A percentile compares a stretch with the other conserved stretches of the same genome.
Conservation (phyloP, 768 basidiomycete species). For the Chalciporus chontae region DNA sequence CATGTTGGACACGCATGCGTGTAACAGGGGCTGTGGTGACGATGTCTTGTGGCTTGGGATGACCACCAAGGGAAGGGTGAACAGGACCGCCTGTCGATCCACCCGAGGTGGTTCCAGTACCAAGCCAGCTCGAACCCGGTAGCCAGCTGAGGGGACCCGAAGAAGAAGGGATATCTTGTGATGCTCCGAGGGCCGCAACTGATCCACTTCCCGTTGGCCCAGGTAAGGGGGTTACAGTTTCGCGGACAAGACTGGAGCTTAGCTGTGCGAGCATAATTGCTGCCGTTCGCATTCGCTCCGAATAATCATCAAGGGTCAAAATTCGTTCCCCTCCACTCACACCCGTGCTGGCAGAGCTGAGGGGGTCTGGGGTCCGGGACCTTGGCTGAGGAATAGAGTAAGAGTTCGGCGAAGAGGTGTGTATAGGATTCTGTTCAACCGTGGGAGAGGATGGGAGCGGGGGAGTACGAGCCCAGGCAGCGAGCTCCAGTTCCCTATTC, state of each 20-base stretch:
- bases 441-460: conserved; percentile 48
- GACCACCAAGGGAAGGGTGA: conserved; percentile 31
- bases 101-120: conserved; percentile 16
- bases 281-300: conserved; percentile 96
- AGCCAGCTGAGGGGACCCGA: conserved; percentile 46
- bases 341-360: conserved; percentile 1
- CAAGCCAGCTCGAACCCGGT: conserved; percentile 54
- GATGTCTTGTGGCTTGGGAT: conserved; percentile 22
- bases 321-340: conserved; percentile 11
- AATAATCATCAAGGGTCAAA: conserved; percentile 93
- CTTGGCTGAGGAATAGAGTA: conserved; percentile 3
- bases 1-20: conserved; percentile 72
- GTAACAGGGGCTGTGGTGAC: conserved; percentile 31
- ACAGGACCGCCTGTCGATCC: conserved; percentile 23
- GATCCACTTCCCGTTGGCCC: conserved; percentile 10
- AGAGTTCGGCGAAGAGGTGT: conserved; percentile 11
- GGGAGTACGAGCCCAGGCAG: conserved; percentile 65
- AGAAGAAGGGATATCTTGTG: conserved; percentile 12
- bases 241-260: conserved; percentile 72
- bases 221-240: conserved; percentile 35
- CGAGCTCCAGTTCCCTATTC: conserved; percentile 87
- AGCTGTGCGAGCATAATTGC: conserved; percentile 98
- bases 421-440: conserved; percentile 34
- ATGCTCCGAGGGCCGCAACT: conserved; percentile 1
- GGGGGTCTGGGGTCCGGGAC: neutral